Base-by-base conservation (phyloP, 768 basidiomycete genomes). In the Collybiopsis luxurians region DNA sequence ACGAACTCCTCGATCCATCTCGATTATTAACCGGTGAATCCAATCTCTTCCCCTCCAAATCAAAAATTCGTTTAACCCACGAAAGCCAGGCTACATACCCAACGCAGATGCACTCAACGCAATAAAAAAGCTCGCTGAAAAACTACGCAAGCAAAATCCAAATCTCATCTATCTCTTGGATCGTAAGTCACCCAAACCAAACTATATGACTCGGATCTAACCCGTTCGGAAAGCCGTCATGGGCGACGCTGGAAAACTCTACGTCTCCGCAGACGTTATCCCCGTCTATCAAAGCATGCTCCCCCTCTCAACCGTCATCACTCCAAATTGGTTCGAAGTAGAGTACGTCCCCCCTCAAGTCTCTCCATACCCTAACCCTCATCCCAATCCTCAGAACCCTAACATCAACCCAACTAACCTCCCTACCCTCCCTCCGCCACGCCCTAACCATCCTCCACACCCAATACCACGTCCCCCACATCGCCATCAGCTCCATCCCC, bases 301-400 rank as follows among this genome's bases (percentile, higher is more conserved):
- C 1, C 77, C 84, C n/a, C 73, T 85, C n/a, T 89, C 97, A 2
- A 91, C 91, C 0, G 86, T 98, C 47, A 98, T 98, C 61, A 94
- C 97, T 0, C 97, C 97, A 0, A 99, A 99, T 67, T 97, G 95
- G 84, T 99, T 95, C 64, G 97, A 99, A 75, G 90, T 89, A 59
- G 96, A 98, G 94, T 95, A 67, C 69, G 86, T 70, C 13, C 40
- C 44, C 23, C 28, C 31, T 38, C 28, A n/a, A 39, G 54, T 38
- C 19, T 53, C 13, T 50, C 34, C 17, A 17, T 31, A 17, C 27
- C 31, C 15, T 26, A 56, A 26, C n/a, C n/a, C n/a, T n/a, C n/a
- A n/a, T n/a, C n/a, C n/a, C n/a, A n/a, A n/a, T n/a, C n/a, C n/a
- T n/a, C 21, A 98, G 95, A 73, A 75, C 86, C 2, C 76, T 99